Percentiles rank a stretch among this genome's conserved stretches.
These are phyloP conservation scores for Brasilioporus rufonigricans DNA, from an alignment of 768 basidiomycete species.

Conservation along the genomic window DNA sequence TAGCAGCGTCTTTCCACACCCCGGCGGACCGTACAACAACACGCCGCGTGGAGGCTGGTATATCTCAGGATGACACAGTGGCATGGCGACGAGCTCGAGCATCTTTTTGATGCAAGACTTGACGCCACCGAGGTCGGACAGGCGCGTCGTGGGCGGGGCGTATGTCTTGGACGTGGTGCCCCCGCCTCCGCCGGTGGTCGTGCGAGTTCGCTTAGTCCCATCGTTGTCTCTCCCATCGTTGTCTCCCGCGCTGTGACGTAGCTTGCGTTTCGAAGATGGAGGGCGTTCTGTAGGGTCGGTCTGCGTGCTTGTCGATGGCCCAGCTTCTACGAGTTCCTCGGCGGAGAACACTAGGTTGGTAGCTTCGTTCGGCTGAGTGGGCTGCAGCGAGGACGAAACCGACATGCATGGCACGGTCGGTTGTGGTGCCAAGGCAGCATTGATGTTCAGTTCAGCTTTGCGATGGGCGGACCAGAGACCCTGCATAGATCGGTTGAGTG, in stretches of 20 bases:
- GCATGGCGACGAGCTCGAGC: not conserved
- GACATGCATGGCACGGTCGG: not conserved
- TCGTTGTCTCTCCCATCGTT: too few relatives aligned
- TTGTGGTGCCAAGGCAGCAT: not conserved
- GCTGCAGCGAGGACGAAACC: not conserved
- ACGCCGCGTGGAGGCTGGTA: not conserved
- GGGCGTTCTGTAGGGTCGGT: not conserved
- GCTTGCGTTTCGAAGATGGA: not conserved
- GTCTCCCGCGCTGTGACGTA: not conserved
- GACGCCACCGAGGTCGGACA: not conserved
- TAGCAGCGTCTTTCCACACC: not conserved
- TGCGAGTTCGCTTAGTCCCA: not conserved
- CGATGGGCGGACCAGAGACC: not conserved
- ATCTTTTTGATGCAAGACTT: not conserved
- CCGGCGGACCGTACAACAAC: not conserved
- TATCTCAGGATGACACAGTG: not conserved
- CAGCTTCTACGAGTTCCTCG: not conserved
- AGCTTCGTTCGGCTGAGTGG: not conserved
- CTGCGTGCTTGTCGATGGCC: not conserved
- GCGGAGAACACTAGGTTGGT: not conserved
- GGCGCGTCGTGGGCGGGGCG: not conserved
- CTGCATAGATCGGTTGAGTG: not conserved
- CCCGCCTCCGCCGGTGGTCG: not conserved
- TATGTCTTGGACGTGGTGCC: not conserved
- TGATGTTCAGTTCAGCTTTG: not conserved